Evolutionary conservation across 148 eudicot species (phyloP), one percentile per base, ranked within the genome.

Genomic region (Linanthus parryae): DNA sequence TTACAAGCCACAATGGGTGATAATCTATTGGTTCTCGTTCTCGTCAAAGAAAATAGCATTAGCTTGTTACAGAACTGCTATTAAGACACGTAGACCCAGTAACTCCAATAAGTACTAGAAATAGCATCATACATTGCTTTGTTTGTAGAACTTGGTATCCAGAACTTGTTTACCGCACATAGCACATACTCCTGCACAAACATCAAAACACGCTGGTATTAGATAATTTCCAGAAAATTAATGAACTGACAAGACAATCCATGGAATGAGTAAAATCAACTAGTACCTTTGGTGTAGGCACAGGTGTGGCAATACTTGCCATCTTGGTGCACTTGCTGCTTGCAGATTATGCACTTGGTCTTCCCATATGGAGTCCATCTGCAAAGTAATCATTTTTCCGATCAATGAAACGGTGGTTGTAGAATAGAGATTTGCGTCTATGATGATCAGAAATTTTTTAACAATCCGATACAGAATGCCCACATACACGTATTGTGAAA

Each of bases 151-250:
- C 72, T 91, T 87, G 62, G 94, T 92, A 59, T 92, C 98, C 14
- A 87, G 90, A 30, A 92, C 98, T 79, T 92, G 94, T 72, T 91
- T 91, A 17, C 98, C 98, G 8, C 95, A 91, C 98, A 91, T 91
- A 17, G 98, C 98, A 73, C 98, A 91, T 50, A 87, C 98, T 55
- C 98, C 98, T 87, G 79, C 68, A 78, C 43, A 62, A 38, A 57
- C 28, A 10, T 28, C 34, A 53, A 64, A 15, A 25, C 33, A 13
- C 14, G 56, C 23, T 14, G 50, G 34, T 39, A 28, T 20, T 22
- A n/a, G 50, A 39, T 39, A 22, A 22, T 23, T 40, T 59, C 40
- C 41, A 37, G 51, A 54, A 20, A 25, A 15, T 25, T 4, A 9
- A 5, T 19, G 44, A 10, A 16, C 24, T 26, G 14, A 8, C 14